phyloP scores from a whole-genome alignment of 345 rosid species.

The Pelargonium nanum region DNA sequence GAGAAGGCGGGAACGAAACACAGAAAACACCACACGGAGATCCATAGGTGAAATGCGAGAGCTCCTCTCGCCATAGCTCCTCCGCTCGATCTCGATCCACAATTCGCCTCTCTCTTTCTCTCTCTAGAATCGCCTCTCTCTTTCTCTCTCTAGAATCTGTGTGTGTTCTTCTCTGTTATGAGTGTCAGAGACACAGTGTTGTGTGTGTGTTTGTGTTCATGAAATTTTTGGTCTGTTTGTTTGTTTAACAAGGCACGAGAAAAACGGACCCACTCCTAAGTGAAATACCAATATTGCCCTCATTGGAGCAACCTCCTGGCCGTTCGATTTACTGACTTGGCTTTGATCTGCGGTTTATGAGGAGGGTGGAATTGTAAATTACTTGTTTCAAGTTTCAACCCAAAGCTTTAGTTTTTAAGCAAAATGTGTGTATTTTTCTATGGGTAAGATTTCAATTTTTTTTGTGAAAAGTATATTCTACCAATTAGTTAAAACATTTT shows the following conservation, averaged over 20 bases:
- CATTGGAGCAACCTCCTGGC: too few species aligned
- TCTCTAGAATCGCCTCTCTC: background rate
- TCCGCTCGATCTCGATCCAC: background rate
- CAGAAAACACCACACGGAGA: slow-evolving; percentile 12
- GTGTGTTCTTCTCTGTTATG: background rate
- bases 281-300: too few species aligned
- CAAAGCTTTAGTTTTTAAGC: too few species aligned
- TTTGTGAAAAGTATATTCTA: too few species aligned
- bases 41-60: slow-evolving; percentile 7
- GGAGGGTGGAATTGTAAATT: too few species aligned
- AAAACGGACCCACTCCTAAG: background rate
- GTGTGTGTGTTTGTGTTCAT: background rate
- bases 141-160: background rate
- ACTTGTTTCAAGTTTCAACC: too few species aligned
- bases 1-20: slow-evolving; percentile 16
- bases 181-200: background rate
- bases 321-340: too few species aligned
- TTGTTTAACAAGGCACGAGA: background rate
- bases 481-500: too few species aligned
- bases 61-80: slow-evolving; percentile 23
- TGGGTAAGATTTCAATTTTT: too few species aligned
- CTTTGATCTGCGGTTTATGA: too few species aligned
- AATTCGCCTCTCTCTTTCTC: background rate
- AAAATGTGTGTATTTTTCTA: too few species aligned
- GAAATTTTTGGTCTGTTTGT: background rate